These are phyloP conservation scores for Colletotrichum somersetense DNA, from an alignment of 2,329 filamentous ascomycete species.

Conservation along the genomic window DNA sequence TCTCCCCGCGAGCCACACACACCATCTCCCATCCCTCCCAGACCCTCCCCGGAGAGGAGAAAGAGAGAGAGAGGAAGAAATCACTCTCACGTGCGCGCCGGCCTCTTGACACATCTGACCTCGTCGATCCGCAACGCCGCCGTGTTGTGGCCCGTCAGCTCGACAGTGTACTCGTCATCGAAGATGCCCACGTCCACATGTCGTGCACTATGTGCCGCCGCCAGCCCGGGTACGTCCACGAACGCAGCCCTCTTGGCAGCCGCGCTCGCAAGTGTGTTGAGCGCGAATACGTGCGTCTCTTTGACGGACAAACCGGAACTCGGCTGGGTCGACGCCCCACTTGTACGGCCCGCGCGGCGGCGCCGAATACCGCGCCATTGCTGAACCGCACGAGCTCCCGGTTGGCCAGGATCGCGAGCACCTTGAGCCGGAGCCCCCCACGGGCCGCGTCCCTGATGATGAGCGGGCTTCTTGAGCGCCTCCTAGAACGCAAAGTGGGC, in stretches of 20 bases:
- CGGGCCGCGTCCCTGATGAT: slow-evolving; percentile 60
- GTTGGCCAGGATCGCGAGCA: slow-evolving; percentile 59
- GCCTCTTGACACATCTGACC: slow-evolving; percentile 40
- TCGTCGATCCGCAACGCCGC: slow-evolving; percentile 46
- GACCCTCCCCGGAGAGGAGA: background rate
- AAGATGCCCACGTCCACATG: slow-evolving; percentile 60
- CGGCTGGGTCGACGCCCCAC: slow-evolving; percentile 63
- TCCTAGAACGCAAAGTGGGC: slow-evolving; percentile 66
- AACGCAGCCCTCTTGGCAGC: slow-evolving; percentile 55
- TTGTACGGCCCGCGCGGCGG: slow-evolving; percentile 59
- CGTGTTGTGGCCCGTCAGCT: slow-evolving; percentile 53
- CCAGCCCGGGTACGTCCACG: slow-evolving; percentile 58
- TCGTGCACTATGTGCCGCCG: slow-evolving; percentile 56
- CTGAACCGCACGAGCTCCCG: slow-evolving; percentile 56
- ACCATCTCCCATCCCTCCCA: background rate
- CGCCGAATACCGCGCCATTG: slow-evolving; percentile 59
- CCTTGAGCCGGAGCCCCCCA: slow-evolving; percentile 50
- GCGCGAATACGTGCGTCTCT: slow-evolving; percentile 60
- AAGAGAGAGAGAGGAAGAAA: background rate
- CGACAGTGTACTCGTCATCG: slow-evolving; percentile 46
- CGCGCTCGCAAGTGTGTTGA: slow-evolving; percentile 56
- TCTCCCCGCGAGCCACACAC: background rate
- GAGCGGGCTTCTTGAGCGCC: slow-evolving; percentile 61
- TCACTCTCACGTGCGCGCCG: background rate
- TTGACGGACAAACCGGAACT: slow-evolving; percentile 60